Conservation (phyloP, 2,329 filamentous ascomycete genomes). For the Aspergillus sp. region DNA sequence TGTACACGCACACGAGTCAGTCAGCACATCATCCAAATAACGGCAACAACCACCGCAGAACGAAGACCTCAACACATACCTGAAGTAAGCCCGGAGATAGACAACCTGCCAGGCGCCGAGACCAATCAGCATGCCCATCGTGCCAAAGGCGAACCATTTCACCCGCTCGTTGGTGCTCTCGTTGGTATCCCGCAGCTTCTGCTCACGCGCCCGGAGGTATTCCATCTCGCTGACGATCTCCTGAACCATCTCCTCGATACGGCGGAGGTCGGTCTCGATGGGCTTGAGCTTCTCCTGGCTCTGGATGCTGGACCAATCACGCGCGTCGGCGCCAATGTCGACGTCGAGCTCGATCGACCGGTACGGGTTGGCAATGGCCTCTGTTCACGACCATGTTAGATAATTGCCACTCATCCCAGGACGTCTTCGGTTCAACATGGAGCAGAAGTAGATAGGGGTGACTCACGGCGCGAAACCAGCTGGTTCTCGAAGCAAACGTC, state of each 20-base stretch:
- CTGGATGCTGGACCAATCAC: slow-evolving; percentile 97
- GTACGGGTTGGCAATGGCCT: slow-evolving; percentile 48
- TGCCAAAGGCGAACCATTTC: slow-evolving; percentile 96
- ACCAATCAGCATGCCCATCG: slow-evolving; percentile 84
- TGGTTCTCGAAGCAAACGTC: slow-evolving; percentile 96
- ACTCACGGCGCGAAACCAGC: slow-evolving; percentile 65
- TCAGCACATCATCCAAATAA: not conserved
- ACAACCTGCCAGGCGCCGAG: slow-evolving; percentile 97
- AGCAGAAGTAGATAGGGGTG: not conserved
- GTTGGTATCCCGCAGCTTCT: slow-evolving; percentile 96
- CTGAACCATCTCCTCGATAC: slow-evolving; percentile 84
- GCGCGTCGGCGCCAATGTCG: slow-evolving; percentile 93
- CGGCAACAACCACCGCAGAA: not conserved
- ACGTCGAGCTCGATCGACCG: slow-evolving; percentile 88
- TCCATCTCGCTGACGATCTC: slow-evolving; percentile 96
- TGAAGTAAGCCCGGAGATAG: slow-evolving; percentile 96
- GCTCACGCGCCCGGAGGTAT: slow-evolving; percentile 83
- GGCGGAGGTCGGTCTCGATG: slow-evolving; percentile 87
- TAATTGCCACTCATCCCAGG: not conserved
- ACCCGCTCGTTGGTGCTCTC: slow-evolving; percentile 99
- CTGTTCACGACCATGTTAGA: slow-evolving; percentile 17
- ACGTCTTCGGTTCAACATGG: not conserved
- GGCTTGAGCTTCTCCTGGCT: slow-evolving; percentile 97
- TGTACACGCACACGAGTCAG: slow-evolving; percentile 31
- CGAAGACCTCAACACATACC: slow-evolving; percentile 49